phyloP scores from a whole-genome alignment of 192 early-diverging fungal genomes.

The Rhizoclosmatium sp. region DNA sequence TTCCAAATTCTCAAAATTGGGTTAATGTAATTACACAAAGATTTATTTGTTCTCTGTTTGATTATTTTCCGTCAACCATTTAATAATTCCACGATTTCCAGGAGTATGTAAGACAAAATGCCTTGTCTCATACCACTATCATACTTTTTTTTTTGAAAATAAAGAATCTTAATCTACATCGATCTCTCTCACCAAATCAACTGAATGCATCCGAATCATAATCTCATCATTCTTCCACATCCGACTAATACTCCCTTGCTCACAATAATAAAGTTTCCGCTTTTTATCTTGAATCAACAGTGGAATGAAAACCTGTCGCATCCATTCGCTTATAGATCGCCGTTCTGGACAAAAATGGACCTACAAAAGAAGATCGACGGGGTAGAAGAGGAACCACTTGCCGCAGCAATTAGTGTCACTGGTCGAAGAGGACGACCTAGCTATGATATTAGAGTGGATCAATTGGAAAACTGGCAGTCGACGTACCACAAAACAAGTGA shows the following conservation, averaged over 20 bases:
- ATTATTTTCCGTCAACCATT: constrained; percentile 1
- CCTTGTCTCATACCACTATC: not conserved
- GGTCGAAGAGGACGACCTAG: too few relatives aligned
- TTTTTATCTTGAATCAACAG: not conserved
- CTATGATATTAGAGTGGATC: too few relatives aligned
- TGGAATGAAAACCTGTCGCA: not conserved
- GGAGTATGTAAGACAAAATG: constrained; percentile 19
- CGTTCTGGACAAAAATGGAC: too few relatives aligned
- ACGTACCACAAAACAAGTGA: too few relatives aligned
- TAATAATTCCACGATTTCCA: not conserved
- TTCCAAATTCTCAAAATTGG: too few relatives aligned
- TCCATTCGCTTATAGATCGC: constrained; percentile 25
- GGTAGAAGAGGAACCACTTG: too few relatives aligned
- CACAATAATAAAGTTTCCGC: not conserved
- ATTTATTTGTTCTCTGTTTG: constrained; percentile 3
- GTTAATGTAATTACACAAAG: too few relatives aligned
- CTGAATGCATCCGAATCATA: not conserved
- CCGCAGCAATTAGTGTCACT: too few relatives aligned
- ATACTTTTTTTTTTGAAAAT: not conserved
- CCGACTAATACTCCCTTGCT: not conserved
- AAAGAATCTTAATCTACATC: not conserved
- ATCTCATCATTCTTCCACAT: not conserved
- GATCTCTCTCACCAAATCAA: not conserved
- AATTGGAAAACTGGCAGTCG: too few relatives aligned
- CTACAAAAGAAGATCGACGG: too few relatives aligned